Evolutionary conservation across 805 yeast genomes (phyloP).

Genomic region (Candida parachauliodes): DNA sequence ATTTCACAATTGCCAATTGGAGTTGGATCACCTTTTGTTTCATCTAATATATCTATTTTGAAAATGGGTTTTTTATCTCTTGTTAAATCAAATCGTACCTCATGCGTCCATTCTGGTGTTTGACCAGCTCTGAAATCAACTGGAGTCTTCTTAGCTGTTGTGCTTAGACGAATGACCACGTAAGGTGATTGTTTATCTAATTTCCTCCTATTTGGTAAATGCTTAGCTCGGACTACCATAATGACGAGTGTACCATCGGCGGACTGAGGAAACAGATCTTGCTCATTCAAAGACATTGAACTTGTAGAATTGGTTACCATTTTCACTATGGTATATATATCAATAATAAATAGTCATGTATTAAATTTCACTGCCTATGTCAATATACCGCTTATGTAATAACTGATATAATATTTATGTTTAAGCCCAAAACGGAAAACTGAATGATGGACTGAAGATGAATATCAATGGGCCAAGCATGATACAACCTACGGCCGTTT

Average conservation of each 20-base stretch:
- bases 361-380: constrained; percentile 1
- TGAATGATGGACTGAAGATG: background rate
- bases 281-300: background rate
- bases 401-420: background rate
- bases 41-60: constrained; percentile 76
- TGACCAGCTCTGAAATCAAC: constrained; percentile 88
- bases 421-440: background rate
- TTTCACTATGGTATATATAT: too few relatives aligned
- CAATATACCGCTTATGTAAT: constrained; percentile 1
- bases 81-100: constrained; percentile 62
- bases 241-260: constrained; percentile 62
- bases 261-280: constrained; percentile 20
- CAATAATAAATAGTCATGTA: too few relatives aligned
- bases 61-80: constrained; percentile 61
- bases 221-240: constrained; percentile 76
- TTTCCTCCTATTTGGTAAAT: constrained; percentile 79
- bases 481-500: too few relatives aligned
- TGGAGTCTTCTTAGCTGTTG: constrained; percentile 74
- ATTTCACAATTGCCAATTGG: constrained; percentile 80
- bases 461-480: too few relatives aligned
- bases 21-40: constrained; percentile 80
- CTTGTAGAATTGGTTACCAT: background rate
- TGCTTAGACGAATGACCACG: constrained; percentile 76
- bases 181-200: constrained; percentile 94
- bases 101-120: constrained; percentile 84